Base-by-base conservation (phyloP, 768 basidiomycete species). In the Podaxis sp. region DNA sequence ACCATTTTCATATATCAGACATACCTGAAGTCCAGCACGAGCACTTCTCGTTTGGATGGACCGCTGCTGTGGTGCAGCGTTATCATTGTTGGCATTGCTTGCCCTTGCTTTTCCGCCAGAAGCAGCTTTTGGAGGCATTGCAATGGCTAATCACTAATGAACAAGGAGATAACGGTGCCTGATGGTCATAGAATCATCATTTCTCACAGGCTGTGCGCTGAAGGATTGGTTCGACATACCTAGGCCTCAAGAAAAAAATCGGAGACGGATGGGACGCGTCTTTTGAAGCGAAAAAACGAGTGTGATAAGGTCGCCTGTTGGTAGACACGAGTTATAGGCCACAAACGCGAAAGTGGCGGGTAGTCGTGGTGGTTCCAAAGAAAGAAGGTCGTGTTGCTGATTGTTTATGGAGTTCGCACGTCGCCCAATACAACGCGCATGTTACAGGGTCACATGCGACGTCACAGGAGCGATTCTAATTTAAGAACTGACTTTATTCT, bases 11-110 rank as follows among this genome's bases (percentile, higher is more conserved):
- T 30, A 48, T 50, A 13, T 15, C 17, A 58, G 46, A 66, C 77
- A 56, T 56, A 93, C 94, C 84, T 95, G 93, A 3, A 97, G 79
- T 3, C 95, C 95, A 26, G 95, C 94, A 70, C 88, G 93, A 72
- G 88, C 86, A 73, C 92, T 94, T 66, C 89, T 76, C 5, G 90
- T 91, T 66, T 87, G 85, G 62, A 87, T 78, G 6, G 79, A 74
- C 40, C 78, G 75, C 28, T 68, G 73, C 75, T 86, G 86, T 57
- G 87, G 82, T 68, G 89, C 58, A 52, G 41, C 48, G 17, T 15
- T 10, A 28, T 58, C 58, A 48, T 44, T 30, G 10, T 28, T 37
- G 50, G 58, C 58, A 49, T 58, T 53, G 56, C 58, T 59, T 15
- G 57, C 51, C 52, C 54, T 62, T 37, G 57, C 51, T 50, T 65